Evolutionary conservation across 2,329 filamentous ascomycete species (phyloP).

Genomic region (Sporothrix schenckii): DNA sequence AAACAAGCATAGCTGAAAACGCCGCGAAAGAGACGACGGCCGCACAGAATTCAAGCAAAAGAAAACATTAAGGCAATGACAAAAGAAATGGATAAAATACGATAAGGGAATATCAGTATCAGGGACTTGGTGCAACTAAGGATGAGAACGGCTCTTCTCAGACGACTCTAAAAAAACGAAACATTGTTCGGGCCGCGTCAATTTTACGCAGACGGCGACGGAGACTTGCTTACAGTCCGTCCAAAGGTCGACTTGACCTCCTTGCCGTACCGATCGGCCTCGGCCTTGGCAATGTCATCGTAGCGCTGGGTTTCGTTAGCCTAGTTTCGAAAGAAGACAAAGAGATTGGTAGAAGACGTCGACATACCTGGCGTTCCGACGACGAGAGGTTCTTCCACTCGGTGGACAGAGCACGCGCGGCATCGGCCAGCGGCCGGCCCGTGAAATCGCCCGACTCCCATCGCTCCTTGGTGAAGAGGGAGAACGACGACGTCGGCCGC

Average conservation of each 20-base stretch:
- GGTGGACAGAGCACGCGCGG: slow-evolving; percentile 38
- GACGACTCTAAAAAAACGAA: slow-evolving; percentile 1
- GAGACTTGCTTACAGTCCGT: slow-evolving; percentile 28
- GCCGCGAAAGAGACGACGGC: neutral
- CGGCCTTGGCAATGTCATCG: slow-evolving; percentile 41
- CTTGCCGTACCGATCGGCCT: slow-evolving; percentile 42
- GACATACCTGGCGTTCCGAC: slow-evolving; percentile 49
- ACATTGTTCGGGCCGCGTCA: neutral
- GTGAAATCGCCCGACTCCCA: slow-evolving; percentile 42
- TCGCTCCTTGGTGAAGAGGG: slow-evolving; percentile 47
- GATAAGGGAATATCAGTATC: neutral
- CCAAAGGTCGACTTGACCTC: slow-evolving; percentile 38
- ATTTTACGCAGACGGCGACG: slow-evolving; percentile 3
- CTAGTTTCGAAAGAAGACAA: neutral
- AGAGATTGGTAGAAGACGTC: neutral
- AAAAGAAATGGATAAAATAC: neutral
- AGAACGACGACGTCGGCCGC: slow-evolving; percentile 42
- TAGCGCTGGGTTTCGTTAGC: slow-evolving; percentile 42
- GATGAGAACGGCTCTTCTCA: slow-evolving; percentile 1
- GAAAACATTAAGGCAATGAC: slow-evolving; percentile 4
- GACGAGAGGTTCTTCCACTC: slow-evolving; percentile 52
- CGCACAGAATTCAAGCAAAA: neutral
- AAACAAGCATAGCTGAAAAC: slow-evolving; percentile 3
- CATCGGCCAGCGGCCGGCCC: slow-evolving; percentile 34
- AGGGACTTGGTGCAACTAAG: neutral